Conservation (phyloP, 2,329 filamentous ascomycete species). For the Botrytis galanthina region DNA sequence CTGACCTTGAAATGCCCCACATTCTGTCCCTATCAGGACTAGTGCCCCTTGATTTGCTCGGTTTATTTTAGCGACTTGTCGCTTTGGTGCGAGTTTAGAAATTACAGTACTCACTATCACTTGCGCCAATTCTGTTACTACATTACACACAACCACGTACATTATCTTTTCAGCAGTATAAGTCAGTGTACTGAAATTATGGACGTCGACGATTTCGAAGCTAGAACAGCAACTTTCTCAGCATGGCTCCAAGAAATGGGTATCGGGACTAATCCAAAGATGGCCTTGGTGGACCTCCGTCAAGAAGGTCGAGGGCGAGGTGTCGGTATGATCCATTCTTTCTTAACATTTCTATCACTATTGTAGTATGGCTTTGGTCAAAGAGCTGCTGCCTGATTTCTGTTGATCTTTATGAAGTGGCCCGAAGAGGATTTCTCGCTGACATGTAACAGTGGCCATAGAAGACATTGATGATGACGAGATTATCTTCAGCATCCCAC, state of each 20-base stretch:
- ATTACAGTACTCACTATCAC: not conserved
- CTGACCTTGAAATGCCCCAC: conserved; percentile 15
- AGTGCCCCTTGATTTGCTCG: conserved; percentile 20
- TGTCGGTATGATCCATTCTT: conserved; percentile 52
- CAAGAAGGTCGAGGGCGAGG: conserved; percentile 57
- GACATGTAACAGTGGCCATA: conserved; percentile 50
- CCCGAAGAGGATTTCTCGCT: conserved; percentile 18
- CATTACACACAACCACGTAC: conserved; percentile 14
- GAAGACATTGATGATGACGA: conserved; percentile 59
- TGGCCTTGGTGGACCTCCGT: conserved; percentile 57
- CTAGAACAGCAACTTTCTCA: conserved; percentile 51
- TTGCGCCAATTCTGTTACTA: conserved; percentile 11
- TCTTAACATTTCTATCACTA: conserved; percentile 10
- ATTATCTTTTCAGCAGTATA: not conserved
- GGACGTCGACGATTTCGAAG: conserved; percentile 42
- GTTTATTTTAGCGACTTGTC: conserved; percentile 21
- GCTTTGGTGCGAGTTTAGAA: conserved; percentile 20
- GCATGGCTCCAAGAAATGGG: conserved; percentile 54
- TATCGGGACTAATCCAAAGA: conserved; percentile 55
- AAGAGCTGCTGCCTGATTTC: not conserved
- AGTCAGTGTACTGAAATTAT: conserved; percentile 23
- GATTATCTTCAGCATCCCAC: conserved; percentile 63
- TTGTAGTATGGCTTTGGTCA: conserved; percentile 46
- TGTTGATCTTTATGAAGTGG: not conserved
- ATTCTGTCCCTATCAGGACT: conserved; percentile 5